A percentile compares a stretch with the other conserved stretches of the same genome.
Evolutionary conservation across 805 yeast species (phyloP).

Genomic region (Wickerhamomyces subpelliculosus): DNA sequence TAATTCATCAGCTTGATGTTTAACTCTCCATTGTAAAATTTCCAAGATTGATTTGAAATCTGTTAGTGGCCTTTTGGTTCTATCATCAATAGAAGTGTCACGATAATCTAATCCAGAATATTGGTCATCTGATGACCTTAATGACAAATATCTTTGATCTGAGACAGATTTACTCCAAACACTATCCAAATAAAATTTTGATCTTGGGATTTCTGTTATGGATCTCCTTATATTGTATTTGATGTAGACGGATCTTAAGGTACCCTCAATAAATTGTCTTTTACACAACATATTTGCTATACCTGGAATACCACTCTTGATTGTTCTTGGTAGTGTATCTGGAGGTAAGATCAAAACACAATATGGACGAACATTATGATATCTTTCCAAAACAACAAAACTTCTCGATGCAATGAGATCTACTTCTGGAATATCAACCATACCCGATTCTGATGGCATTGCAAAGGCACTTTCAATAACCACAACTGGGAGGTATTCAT

Average conservation of each 20-base stretch:
- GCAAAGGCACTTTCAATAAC: constrained; percentile 70
- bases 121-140: constrained; percentile 62
- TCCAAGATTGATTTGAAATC: constrained; percentile 69
- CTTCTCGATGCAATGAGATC: constrained; percentile 43
- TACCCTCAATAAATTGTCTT: constrained; percentile 69
- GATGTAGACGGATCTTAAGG: constrained; percentile 71
- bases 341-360: constrained; percentile 78
- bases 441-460: constrained; percentile 20
- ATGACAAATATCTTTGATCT: constrained; percentile 48
- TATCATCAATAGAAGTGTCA: constrained; percentile 67
- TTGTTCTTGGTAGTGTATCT: constrained; percentile 76
- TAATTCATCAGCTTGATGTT: constrained; percentile 66
- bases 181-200: constrained; percentile 73
- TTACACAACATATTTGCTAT: constrained; percentile 87
- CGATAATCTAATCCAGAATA: constrained; percentile 77
- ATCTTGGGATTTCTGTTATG: constrained; percentile 59
- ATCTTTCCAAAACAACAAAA: constrained; percentile 39
- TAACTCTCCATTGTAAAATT: constrained; percentile 71
- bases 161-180: constrained; percentile 67
- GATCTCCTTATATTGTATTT: constrained; percentile 68
- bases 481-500: constrained; percentile 75
- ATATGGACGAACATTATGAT: constrained; percentile 71
- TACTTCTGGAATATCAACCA: constrained; percentile 31
- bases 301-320: constrained; percentile 81
- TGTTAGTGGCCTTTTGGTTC: constrained; percentile 66